Conservation (phyloP, 257 asterid species). For the Misopates orontium region DNA sequence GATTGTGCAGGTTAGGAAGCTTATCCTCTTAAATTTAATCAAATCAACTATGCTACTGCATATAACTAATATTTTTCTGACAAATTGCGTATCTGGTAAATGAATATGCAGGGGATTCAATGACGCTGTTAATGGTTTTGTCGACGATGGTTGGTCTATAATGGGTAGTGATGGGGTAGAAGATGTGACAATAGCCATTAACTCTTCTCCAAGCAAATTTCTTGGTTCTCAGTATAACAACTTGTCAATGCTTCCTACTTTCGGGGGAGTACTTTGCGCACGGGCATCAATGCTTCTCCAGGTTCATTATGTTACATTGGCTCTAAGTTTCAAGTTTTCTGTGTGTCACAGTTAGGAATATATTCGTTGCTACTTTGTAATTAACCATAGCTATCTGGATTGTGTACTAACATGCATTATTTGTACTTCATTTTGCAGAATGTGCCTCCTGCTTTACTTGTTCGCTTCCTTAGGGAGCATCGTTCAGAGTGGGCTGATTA, state of each 20-base stretch:
- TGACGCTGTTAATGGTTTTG: conserved; percentile 93
- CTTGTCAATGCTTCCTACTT: conserved; percentile 68
- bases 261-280: conserved; percentile 92
- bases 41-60: no score
- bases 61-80: not conserved
- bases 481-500: conserved; percentile 94
- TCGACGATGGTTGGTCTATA: conserved; percentile 94
- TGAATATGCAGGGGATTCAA: conserved; percentile 69
- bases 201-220: conserved; percentile 78
- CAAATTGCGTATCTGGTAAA: conserved; percentile 3
- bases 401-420: not conserved
- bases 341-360: no score
- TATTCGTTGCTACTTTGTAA: not conserved
- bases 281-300: conserved; percentile 97
- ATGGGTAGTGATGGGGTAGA: conserved; percentile 84
- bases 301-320: conserved; percentile 36
- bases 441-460: conserved; percentile 82
- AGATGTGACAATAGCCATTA: conserved; percentile 79
- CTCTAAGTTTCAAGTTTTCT: no score
- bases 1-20: conserved; percentile 65
- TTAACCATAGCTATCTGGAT: not conserved
- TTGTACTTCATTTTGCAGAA: conserved; percentile 41
- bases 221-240: conserved; percentile 66
- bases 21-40: not conserved
- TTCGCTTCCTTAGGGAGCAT: conserved; percentile 84